Conservation (phyloP, 352 stramenopile species). For the Globisporangium parvum region DNA sequence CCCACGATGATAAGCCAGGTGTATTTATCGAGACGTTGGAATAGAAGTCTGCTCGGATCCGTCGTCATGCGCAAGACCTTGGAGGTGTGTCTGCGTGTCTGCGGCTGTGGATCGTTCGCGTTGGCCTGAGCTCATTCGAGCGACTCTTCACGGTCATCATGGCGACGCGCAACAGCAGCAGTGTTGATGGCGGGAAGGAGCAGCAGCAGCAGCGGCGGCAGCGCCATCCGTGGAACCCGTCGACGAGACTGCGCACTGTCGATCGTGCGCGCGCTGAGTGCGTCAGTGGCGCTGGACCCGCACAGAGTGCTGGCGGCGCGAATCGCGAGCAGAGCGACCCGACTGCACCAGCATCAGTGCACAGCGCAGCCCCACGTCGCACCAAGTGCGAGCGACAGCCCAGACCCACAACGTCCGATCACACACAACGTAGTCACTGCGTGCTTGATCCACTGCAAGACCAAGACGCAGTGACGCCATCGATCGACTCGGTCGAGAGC, state of each 20-base stretch:
- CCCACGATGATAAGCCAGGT: background rate
- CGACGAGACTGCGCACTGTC: conserved; percentile 24
- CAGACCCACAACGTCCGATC: background rate
- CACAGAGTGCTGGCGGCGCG: too few species aligned
- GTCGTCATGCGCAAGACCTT: background rate
- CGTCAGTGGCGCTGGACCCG: background rate
- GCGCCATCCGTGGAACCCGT: conserved; percentile 38
- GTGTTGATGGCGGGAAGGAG: background rate
- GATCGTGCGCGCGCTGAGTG: background rate
- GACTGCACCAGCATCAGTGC: too few species aligned
- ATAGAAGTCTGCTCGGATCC: background rate
- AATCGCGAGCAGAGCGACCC: background rate
- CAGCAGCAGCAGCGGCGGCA: background rate
- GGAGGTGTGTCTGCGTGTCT: background rate
- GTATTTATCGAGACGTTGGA: conserved; percentile 12
- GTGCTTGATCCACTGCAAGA: too few species aligned
- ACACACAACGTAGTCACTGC: too few species aligned
- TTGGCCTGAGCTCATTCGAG: background rate
- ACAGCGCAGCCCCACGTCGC: background rate
- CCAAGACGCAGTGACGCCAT: too few species aligned
- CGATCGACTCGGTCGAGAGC: background rate
- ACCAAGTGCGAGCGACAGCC: background rate
- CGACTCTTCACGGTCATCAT: background rate
- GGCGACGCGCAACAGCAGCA: background rate
- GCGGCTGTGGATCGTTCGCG: background rate